Evolutionary conservation across 345 rosid species (phyloP), one percentile per base, ranked within the genome.

Genomic region (Sonneratia alba): DNA sequence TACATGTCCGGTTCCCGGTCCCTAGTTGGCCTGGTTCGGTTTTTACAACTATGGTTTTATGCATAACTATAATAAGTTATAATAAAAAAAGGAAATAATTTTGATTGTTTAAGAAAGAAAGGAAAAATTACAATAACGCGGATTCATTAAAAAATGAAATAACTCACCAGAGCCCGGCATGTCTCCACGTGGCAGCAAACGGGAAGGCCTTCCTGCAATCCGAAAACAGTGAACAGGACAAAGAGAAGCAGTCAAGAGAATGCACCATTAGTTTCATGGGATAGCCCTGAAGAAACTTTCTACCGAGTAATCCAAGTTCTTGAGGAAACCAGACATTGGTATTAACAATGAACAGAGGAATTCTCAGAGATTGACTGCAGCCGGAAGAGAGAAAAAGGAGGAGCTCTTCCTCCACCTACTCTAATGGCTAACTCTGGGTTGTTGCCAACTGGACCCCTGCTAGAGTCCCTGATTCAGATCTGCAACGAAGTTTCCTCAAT

Each of bases 121-220:
- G 32, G 32, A 27, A 27, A 27, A 0, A 27, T 27, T 27, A 27
- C 32, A 27, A 27, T 27, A 27, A 27, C 32, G 0, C 32, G 1
- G 32, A 27, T 27, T 27, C 32, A 27, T 27, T 27, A 27, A 27
- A 27, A 27, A 27, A 27, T 27, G 32, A 27, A 27, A 27, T 27
- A 27, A 27, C 32, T 0, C 32, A 27, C 32, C 0, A 27, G 32
- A 27, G 75, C 77, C 63, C 81, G 86, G 71, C 53, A 70, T 63
- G 22, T 77, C 79, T 77, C 93, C 93, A 88, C 77, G 75, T 85
- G 93, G 93, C 87, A 78, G 87, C 81, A 65, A 62, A 77, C 74
- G 36, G 72, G 72, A 64, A 74, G 77, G 68, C 81, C 53, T 42
- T 66, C 68, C n/a, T 66, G 55, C 48, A 56, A 55, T 55, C 66